Conservation (phyloP, 257 asterid species). For the Plantago elongata region DNA sequence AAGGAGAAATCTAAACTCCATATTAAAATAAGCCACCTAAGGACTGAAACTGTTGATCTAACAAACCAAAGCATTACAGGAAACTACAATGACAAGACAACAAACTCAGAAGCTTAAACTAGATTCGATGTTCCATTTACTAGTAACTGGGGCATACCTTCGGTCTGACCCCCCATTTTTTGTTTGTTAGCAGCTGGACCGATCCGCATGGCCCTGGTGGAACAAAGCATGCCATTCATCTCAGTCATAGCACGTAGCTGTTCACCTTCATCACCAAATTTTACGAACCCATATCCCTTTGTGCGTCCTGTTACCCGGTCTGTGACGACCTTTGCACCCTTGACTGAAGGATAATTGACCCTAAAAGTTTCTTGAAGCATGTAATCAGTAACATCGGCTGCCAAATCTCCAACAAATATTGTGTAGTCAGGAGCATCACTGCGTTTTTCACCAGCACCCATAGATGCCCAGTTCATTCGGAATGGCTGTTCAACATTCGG, state of each 20-base stretch:
- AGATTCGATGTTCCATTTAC: constrained; percentile 1
- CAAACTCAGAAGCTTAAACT: constrained; percentile 22
- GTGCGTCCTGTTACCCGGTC: constrained; percentile 79
- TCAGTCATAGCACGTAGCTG: constrained; percentile 78
- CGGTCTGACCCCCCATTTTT: constrained; percentile 49
- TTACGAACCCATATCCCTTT: constrained; percentile 86
- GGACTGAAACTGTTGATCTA: constrained; percentile 1
- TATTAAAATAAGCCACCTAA: background rate
- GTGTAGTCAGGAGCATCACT: constrained; percentile 66
- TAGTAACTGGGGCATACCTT: constrained; percentile 39
- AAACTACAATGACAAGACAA: constrained; percentile 28
- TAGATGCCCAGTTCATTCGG: constrained; percentile 78
- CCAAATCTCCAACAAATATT: constrained; percentile 82
- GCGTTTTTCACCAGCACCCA: constrained; percentile 73
- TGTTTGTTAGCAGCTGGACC: constrained; percentile 89
- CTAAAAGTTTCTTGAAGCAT: constrained; percentile 64
- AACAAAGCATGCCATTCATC: constrained; percentile 76
- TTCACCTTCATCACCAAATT: constrained; percentile 72
- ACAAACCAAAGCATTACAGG: constrained; percentile 7
- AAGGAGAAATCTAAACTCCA: constrained; percentile 1
- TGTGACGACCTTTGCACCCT: constrained; percentile 82
- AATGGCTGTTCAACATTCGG: constrained; percentile 57
- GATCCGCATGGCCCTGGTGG: constrained; percentile 79
- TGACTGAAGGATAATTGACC: constrained; percentile 56
- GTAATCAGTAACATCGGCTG: constrained; percentile 80